Evolutionary conservation across 371 early-diverging fungal genomes (phyloP).

Genomic region (Rhizopus arrhizus): DNA sequence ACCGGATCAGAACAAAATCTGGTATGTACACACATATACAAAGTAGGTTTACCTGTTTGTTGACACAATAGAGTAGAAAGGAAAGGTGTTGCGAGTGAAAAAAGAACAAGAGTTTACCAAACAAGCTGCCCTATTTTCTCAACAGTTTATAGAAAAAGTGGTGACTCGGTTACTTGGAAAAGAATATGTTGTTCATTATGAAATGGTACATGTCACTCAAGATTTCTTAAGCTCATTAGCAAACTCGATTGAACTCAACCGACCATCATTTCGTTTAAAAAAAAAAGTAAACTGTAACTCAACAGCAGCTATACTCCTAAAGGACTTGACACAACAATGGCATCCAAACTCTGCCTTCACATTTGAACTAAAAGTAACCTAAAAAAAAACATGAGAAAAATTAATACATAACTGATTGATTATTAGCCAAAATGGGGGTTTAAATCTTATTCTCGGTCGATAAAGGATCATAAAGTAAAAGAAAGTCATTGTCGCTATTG

Average conservation of each 20-base stretch:
- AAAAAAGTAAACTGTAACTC: conserved; percentile 21
- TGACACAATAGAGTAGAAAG: conserved; percentile 17
- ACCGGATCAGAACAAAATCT: conserved; percentile 25
- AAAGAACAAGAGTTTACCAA: conserved; percentile 22
- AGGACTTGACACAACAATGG: conserved; percentile 33
- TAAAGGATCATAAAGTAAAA: conserved; percentile 30
- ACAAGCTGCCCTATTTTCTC: conserved; percentile 16
- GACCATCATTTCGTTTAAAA: conserved; percentile 20
- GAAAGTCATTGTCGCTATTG: conserved; percentile 58
- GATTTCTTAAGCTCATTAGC: conserved; percentile 31
- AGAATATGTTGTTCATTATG: conserved; percentile 36
- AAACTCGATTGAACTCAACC: conserved; percentile 17
- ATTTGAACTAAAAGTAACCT: conserved; percentile 48
- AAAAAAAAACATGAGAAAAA: neutral
- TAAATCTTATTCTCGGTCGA: conserved; percentile 38
- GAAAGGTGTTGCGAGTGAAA: conserved; percentile 37
- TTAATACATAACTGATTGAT: neutral
- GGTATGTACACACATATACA: conserved; percentile 25
- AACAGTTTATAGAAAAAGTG: conserved; percentile 29
- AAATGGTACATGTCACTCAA: conserved; percentile 22
- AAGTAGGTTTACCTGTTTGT: neutral
- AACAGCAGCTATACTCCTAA: conserved; percentile 31
- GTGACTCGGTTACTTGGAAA: conserved; percentile 44
- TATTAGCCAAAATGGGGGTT: conserved; percentile 68
- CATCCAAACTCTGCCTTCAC: conserved; percentile 16